Evolutionary conservation across 495 filamentous ascomycete genomes (phyloP).

Genomic region (Xanthoparmelia taractica): DNA sequence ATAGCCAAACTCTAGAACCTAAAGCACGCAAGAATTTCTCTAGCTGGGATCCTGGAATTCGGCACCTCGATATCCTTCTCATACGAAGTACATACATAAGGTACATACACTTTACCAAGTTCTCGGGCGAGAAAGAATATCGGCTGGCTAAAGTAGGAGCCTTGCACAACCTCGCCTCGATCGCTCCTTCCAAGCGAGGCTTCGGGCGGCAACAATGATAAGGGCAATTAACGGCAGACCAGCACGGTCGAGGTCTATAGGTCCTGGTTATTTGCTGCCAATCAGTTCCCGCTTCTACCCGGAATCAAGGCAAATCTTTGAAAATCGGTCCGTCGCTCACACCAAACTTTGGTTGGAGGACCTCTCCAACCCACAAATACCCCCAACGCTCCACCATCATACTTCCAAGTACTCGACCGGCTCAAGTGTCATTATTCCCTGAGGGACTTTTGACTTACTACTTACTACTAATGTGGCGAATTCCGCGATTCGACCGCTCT

Average conservation of each 20-base stretch:
- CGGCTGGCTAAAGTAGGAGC: background rate
- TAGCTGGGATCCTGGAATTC: too few relatives aligned
- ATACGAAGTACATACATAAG: too few relatives aligned
- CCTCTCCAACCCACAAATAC: slow-evolving; percentile 13
- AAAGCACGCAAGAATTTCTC: background rate
- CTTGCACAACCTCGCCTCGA: too few relatives aligned
- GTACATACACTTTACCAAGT: too few relatives aligned
- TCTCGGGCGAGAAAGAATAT: background rate
- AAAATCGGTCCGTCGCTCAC: slow-evolving; percentile 9
- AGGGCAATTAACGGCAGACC: background rate
- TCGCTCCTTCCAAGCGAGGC: background rate
- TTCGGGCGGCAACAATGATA: background rate
- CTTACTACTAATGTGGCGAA: background rate
- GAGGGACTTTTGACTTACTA: background rate
- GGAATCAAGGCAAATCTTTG: background rate
- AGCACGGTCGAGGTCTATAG: too few relatives aligned
- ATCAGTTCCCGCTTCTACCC: background rate
- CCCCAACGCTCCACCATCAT: slow-evolving; percentile 8
- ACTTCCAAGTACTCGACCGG: slow-evolving; percentile 2
- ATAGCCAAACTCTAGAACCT: background rate
- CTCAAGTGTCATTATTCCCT: slow-evolving; percentile 2
- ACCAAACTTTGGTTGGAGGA: slow-evolving; percentile 1
- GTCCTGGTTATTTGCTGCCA: background rate
- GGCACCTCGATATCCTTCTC: too few relatives aligned
- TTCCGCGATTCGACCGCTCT: background rate